A percentile compares a stretch with the other conserved stretches of the same genome.
Conservation (phyloP, 306 rosid species). For the Begonia masoniana region DNA sequence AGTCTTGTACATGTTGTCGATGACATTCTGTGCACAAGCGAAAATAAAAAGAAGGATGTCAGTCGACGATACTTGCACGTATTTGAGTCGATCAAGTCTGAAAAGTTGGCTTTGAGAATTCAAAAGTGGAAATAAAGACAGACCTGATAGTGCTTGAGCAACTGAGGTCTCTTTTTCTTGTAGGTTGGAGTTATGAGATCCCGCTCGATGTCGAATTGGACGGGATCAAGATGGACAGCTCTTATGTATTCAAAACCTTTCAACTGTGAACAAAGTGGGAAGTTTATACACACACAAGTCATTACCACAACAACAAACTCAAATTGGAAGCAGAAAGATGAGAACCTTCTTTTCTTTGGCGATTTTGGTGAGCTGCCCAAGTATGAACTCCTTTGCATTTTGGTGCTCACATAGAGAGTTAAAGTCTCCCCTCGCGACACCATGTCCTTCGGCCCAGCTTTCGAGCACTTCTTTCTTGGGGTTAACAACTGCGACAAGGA, state of each 20-base stretch:
- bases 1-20: no score
- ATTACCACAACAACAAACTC: neutral
- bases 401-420: constrained; percentile 53
- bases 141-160: constrained; percentile 82
- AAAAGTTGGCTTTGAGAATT: no score
- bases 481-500: constrained; percentile 72
- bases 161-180: constrained; percentile 91
- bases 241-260: constrained; percentile 74
- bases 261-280: constrained; percentile 37
- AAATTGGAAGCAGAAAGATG: constrained; percentile 1
- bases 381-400: constrained; percentile 47
- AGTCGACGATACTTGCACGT: no score
- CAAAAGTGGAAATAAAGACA: neutral
- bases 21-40: no score
- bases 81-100: no score
- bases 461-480: constrained; percentile 57
- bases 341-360: constrained; percentile 77
- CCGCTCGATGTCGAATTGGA: constrained; percentile 84
- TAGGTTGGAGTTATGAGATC: constrained; percentile 91
- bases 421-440: constrained; percentile 44
- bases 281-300: neutral
- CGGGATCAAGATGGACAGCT: constrained; percentile 79
- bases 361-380: constrained; percentile 56
- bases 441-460: constrained; percentile 73
- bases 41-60: no score